Evolutionary conservation across 2,329 filamentous ascomycete species (phyloP).

Genomic region (Colletotrichum truncatum): DNA sequence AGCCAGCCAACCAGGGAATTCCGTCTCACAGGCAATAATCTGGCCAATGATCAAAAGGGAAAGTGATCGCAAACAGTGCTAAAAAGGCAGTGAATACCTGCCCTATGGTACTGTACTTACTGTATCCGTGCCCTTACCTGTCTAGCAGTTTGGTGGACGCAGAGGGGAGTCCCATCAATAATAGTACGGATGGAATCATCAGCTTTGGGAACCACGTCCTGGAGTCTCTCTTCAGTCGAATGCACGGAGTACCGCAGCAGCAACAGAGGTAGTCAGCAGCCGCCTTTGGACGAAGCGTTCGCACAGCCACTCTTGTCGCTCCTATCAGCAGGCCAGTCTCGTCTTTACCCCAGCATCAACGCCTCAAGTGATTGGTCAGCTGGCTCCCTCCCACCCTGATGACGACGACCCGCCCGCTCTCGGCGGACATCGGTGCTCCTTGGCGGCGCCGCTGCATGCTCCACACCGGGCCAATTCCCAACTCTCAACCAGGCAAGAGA

Average conservation of each 20-base stretch:
- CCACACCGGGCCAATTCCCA: slow-evolving; percentile 17
- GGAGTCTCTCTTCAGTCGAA: neutral
- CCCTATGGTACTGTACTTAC: too few relatives aligned
- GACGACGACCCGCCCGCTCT: slow-evolving; percentile 29
- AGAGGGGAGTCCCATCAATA: too few relatives aligned
- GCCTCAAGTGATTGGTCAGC: slow-evolving; percentile 13
- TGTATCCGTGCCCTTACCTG: too few relatives aligned
- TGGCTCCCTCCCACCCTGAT: slow-evolving; percentile 17
- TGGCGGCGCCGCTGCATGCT: slow-evolving; percentile 26
- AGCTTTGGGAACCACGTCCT: too few relatives aligned
- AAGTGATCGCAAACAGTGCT: too few relatives aligned
- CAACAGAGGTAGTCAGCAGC: neutral
- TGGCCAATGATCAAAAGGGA: neutral
- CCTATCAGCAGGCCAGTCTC: slow-evolving; percentile 13
- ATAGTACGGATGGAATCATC: too few relatives aligned
- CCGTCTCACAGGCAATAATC: too few relatives aligned
- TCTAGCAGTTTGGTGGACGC: too few relatives aligned
- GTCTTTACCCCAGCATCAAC: neutral
- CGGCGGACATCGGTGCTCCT: slow-evolving; percentile 26
- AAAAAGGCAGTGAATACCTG: neutral
- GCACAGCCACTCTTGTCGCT: slow-evolving; percentile 15
- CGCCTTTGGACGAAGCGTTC: slow-evolving; percentile 16
- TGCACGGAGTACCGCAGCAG: neutral
- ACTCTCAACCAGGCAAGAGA: neutral
- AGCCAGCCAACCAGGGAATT: neutral